phyloP scores from a whole-genome alignment of 2,329 filamentous ascomycete genomes.

The Arachnopeziza araneosa region DNA sequence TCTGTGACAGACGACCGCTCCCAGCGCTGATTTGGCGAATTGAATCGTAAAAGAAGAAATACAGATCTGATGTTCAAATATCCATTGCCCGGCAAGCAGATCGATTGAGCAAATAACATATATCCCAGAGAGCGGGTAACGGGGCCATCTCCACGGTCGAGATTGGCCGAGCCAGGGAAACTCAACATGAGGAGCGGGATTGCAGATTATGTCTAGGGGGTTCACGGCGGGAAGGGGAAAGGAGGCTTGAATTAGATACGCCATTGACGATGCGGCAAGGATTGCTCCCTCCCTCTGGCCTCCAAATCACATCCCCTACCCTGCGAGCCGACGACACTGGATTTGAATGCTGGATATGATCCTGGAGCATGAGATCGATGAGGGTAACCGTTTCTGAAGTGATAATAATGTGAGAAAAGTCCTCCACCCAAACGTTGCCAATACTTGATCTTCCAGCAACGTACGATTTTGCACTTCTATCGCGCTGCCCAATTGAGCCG shows the following conservation, averaged over 20 bases:
- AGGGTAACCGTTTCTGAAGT: neutral
- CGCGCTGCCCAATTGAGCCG: neutral
- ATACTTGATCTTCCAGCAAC: neutral
- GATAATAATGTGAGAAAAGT: neutral
- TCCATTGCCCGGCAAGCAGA: neutral
- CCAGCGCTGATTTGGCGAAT: neutral
- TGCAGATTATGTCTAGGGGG: too few species aligned
- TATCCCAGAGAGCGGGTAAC: neutral
- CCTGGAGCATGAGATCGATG: neutral
- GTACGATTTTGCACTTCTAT: neutral
- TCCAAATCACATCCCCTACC: neutral
- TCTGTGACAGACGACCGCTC: neutral
- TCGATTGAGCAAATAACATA: neutral
- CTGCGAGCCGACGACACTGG: neutral
- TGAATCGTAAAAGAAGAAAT: neutral
- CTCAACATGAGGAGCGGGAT: too few species aligned
- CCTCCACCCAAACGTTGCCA: neutral
- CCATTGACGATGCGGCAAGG: slow-evolving; percentile 12
- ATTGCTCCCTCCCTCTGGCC: neutral
- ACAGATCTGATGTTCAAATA: neutral
- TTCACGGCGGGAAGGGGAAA: slow-evolving; percentile 1
- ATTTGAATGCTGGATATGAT: neutral
- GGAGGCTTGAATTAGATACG: slow-evolving; percentile 10
- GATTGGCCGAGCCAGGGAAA: neutral
- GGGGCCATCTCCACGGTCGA: neutral